A percentile compares a stretch with the other conserved stretches of the same genome.
Evolutionary conservation across 2,329 filamentous ascomycete species (phyloP).

Genomic region (Penicillium sp.): DNA sequence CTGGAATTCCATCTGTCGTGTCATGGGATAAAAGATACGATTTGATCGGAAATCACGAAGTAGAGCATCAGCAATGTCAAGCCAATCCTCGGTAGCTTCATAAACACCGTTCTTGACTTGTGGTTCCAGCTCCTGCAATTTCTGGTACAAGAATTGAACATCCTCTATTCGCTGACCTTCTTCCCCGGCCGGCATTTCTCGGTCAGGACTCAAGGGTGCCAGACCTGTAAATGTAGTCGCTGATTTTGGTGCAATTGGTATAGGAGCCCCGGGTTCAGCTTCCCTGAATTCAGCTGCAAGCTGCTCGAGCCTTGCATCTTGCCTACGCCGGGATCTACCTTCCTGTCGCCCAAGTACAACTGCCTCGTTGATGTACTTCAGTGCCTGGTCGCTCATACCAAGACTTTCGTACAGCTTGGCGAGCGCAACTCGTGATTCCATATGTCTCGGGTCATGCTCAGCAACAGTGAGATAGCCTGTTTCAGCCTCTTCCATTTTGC

Average conservation of each 20-base stretch:
- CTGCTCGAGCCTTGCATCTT: constrained; percentile 41
- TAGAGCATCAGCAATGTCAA: constrained; percentile 60
- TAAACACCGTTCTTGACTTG: constrained; percentile 52
- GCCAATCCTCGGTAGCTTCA: constrained; percentile 56
- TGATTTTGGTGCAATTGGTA: constrained; percentile 22
- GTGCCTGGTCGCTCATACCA: constrained; percentile 72
- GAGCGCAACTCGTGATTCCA: constrained; percentile 75
- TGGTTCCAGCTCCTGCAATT: constrained; percentile 50
- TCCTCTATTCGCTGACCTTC: constrained; percentile 43
- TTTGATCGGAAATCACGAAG: constrained; percentile 63
- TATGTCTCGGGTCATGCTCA: constrained; percentile 68
- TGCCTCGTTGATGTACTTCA: constrained; percentile 74
- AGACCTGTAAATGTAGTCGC: background rate
- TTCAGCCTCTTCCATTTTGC: constrained; percentile 68
- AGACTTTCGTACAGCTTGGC: constrained; percentile 81
- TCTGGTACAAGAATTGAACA: constrained; percentile 47
- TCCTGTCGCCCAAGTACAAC: constrained; percentile 61
- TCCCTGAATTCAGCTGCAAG: constrained; percentile 40
- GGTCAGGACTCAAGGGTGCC: background rate
- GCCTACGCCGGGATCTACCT: constrained; percentile 31
- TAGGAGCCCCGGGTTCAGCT: constrained; percentile 19
- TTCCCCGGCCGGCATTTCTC: constrained; percentile 3
- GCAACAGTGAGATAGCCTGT: constrained; percentile 75
- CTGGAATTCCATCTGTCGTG: constrained; percentile 53
- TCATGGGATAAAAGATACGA: constrained; percentile 59